A percentile compares a stretch with the other conserved stretches of the same genome.
phyloP scores from a whole-genome alignment of 371 early-diverging fungal genomes.

The Actinomortierella wolfii region DNA sequence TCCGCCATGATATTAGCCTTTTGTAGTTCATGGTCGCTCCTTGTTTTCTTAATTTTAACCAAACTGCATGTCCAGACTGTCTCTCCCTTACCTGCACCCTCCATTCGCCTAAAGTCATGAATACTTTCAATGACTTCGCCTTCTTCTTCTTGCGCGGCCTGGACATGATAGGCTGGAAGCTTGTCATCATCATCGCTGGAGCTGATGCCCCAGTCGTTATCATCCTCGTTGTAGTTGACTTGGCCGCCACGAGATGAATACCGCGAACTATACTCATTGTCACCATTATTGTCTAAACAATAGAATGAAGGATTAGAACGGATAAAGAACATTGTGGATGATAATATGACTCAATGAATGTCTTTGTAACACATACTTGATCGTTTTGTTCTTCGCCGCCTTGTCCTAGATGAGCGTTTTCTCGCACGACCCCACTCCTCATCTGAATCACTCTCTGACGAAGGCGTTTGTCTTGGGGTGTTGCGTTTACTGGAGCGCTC shows the following conservation, averaged over 20 bases:
- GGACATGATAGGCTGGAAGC: conserved; percentile 28
- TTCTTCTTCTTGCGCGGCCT: conserved; percentile 49
- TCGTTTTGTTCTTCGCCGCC: conserved; percentile 15
- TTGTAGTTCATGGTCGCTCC: conserved; percentile 47
- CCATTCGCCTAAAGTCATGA: conserved; percentile 57
- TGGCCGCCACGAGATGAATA: conserved; percentile 43
- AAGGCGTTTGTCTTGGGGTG: conserved; percentile 27
- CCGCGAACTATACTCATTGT: conserved; percentile 25
- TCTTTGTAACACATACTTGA: too few relatives aligned
- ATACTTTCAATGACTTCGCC: conserved; percentile 71
- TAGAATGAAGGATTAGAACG: too few relatives aligned
- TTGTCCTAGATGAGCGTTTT: conserved; percentile 16
- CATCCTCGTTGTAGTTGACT: conserved; percentile 46
- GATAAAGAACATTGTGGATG: too few relatives aligned
- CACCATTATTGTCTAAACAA: conserved; percentile 11
- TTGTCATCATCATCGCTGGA: conserved; percentile 43
- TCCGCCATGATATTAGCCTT: conserved; percentile 10
- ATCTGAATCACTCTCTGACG: conserved; percentile 39
- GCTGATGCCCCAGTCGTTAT: conserved; percentile 45
- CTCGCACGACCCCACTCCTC: conserved; percentile 33
- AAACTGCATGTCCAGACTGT: too few relatives aligned
- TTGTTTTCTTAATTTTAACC: too few relatives aligned
- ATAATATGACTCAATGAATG: too few relatives aligned
- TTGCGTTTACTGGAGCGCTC: conserved; percentile 19
- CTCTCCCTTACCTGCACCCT: conserved; percentile 8